Conservation (phyloP, 352 stramenopile species). For the Globisporangium viniferum region DNA sequence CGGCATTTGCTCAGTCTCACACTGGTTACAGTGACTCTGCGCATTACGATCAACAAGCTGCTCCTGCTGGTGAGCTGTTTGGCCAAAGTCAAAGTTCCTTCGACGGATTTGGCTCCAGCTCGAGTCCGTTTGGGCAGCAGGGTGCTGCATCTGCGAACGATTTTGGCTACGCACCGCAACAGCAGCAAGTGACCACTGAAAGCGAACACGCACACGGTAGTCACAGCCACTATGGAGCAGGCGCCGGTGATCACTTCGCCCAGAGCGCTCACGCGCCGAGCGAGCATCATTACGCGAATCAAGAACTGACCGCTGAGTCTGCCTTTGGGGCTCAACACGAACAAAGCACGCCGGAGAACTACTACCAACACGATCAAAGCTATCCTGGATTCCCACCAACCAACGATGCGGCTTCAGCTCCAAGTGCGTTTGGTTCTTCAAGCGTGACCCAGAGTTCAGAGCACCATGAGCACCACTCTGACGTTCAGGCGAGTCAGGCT, state of each 20-base stretch:
- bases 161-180: constrained; percentile 2
- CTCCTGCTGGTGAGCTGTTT: constrained; percentile 26
- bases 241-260: background rate
- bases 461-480: background rate
- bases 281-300: background rate
- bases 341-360: background rate
- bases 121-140: constrained; percentile 13
- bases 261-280: background rate
- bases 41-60: constrained; percentile 24
- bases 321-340: background rate
- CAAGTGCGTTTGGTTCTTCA: background rate
- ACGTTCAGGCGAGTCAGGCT: background rate
- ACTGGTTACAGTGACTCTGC: constrained; percentile 11
- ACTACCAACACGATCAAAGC: background rate
- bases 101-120: constrained; percentile 10
- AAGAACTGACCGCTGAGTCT: background rate
- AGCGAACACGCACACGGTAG: background rate
- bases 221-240: constrained; percentile 7
- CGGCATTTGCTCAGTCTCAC: constrained; percentile 13
- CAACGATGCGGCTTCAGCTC: background rate
- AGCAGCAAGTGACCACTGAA: background rate
- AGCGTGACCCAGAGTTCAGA: background rate
- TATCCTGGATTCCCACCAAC: background rate
- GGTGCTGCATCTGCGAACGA: constrained; percentile 2
- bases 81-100: constrained; percentile 17